Evolutionary conservation across 306 rosid genomes (phyloP).

Genomic region (Oxytropis ochrocephala): DNA sequence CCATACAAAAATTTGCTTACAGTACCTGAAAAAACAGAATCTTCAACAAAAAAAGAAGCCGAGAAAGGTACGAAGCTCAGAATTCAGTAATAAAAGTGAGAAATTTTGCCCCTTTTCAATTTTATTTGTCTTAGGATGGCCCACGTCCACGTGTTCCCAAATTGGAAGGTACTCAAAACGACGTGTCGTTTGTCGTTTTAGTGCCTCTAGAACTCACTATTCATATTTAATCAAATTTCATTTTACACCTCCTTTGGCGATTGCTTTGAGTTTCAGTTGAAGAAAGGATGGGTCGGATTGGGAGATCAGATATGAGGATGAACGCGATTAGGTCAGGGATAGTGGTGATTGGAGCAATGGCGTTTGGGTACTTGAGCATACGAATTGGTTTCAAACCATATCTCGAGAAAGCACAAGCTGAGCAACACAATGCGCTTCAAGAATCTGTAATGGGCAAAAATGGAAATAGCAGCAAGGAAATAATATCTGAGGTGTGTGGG

Average conservation of each 20-base stretch:
- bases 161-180: slow-evolving; percentile 7
- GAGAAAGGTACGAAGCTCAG: not conserved
- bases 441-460: too few species aligned
- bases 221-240: too few species aligned
- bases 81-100: not conserved
- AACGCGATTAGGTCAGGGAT: slow-evolving; percentile 72
- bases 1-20: not conserved
- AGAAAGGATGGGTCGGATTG: slow-evolving; percentile 38
- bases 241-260: not conserved
- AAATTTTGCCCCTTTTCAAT: not conserved
- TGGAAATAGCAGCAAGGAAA: too few species aligned
- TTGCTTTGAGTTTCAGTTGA: not conserved
- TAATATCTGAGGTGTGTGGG: too few species aligned
- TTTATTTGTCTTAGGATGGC: not conserved
- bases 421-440: slow-evolving; percentile 22
- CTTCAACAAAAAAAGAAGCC: not conserved
- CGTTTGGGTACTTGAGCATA: slow-evolving; percentile 71
- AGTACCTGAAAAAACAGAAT: slow-evolving; percentile 14
- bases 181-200: slow-evolving; percentile 1
- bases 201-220: not conserved
- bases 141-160: not conserved
- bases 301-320: slow-evolving; percentile 41
- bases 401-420: slow-evolving; percentile 50
- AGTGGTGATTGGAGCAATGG: slow-evolving; percentile 83
- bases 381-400: slow-evolving; percentile 72